A percentile compares a stretch with the other conserved stretches of the same genome.
Conservation (phyloP, 805 yeast species). For the Metschnikowia koreensis region DNA sequence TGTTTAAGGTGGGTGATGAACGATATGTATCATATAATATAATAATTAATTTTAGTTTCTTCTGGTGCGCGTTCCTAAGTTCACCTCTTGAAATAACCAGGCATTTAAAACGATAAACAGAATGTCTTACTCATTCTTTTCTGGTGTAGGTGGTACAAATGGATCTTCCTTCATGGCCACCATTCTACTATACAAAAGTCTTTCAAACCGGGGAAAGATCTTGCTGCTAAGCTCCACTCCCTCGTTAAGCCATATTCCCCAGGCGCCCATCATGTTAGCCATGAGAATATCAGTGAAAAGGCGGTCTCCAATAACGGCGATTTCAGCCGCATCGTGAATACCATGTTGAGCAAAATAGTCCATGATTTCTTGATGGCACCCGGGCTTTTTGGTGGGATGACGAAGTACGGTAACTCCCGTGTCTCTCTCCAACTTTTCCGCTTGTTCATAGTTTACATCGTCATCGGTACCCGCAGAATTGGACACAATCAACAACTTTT, state of each 20-base stretch:
- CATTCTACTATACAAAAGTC: constrained; percentile 32
- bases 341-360: constrained; percentile 52
- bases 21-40: not conserved
- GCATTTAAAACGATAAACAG: not conserved
- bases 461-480: constrained; percentile 91
- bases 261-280: constrained; percentile 92
- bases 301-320: constrained; percentile 88
- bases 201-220: constrained; percentile 52
- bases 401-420: constrained; percentile 71
- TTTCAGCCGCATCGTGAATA: constrained; percentile 52
- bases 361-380: constrained; percentile 69
- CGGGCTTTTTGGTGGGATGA: constrained; percentile 79
- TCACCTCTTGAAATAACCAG: not conserved
- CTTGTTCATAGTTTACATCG: constrained; percentile 60
- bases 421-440: constrained; percentile 54
- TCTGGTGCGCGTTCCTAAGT: no score
- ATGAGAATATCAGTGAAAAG: constrained; percentile 86
- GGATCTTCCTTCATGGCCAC: constrained; percentile 15
- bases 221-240: constrained; percentile 65
- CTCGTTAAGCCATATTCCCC: constrained; percentile 76
- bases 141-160: constrained; percentile 20
- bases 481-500: constrained; percentile 71
- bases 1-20: not conserved
- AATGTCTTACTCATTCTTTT: not conserved
- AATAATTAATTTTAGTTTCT: no score